A percentile compares a stretch with the other conserved stretches of the same genome.
Conservation (phyloP, 2,329 filamentous ascomycete genomes). For the Sarocladiaceae sp. region DNA sequence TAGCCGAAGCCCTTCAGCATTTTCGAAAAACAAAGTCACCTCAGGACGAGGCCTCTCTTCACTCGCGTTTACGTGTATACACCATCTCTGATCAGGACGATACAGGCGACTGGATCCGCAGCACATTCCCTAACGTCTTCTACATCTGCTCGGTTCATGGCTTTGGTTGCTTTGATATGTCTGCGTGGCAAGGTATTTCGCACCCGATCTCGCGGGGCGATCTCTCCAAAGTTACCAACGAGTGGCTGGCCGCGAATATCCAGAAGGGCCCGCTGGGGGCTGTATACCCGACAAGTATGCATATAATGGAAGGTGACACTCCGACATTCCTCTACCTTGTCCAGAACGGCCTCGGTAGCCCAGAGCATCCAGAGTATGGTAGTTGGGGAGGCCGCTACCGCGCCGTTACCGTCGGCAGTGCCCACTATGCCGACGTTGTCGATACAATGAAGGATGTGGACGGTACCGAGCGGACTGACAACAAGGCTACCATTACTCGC, state of each 20-base stretch:
- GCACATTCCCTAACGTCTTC: slow-evolving; percentile 48
- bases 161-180: slow-evolving; percentile 50
- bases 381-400: slow-evolving; percentile 46
- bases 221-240: slow-evolving; percentile 38
- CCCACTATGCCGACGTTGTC: slow-evolving; percentile 24
- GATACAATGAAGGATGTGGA: slow-evolving; percentile 23
- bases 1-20: slow-evolving; percentile 39
- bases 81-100: slow-evolving; percentile 58
- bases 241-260: slow-evolving; percentile 50
- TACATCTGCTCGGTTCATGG: slow-evolving; percentile 53
- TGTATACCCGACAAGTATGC: slow-evolving; percentile 42
- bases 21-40: slow-evolving; percentile 16
- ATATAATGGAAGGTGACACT: slow-evolving; percentile 49
- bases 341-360: slow-evolving; percentile 28
- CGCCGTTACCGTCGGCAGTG: slow-evolving; percentile 12
- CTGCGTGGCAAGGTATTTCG: slow-evolving; percentile 53
- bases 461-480: slow-evolving; percentile 20
- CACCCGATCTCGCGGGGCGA: slow-evolving; percentile 37
- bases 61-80: slow-evolving; percentile 44
- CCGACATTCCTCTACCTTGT: slow-evolving; percentile 41
- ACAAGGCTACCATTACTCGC: slow-evolving; percentile 35
- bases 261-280: slow-evolving; percentile 42
- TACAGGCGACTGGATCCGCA: slow-evolving; percentile 50
- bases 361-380: slow-evolving; percentile 42
- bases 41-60: slow-evolving; percentile 30